Base-by-base conservation (phyloP, 805 yeast genomes). In the Starmerella vaccinii region DNA sequence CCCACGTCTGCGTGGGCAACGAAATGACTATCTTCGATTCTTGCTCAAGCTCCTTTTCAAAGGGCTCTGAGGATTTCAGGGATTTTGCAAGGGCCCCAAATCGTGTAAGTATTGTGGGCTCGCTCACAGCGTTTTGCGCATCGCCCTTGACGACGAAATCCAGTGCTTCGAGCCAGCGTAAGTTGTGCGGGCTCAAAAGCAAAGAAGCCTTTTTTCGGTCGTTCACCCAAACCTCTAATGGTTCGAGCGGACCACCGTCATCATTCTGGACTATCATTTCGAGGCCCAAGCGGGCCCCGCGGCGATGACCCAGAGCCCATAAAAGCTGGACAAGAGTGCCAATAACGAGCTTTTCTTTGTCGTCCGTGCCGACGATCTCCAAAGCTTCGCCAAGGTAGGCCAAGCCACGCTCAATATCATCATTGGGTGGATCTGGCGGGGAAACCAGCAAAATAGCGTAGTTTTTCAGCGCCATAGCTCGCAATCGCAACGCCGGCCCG, bases 391-490 rank as follows among this genome's bases (percentile, higher is more conserved):
- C 42, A 3, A 54, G 37, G 26, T 7, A 53, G 13, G 16, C 38
- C 18, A 53, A 45, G 4, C 57, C 57, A 22, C 40, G 46, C n/a
- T 47, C 47, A 1, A 47, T 45, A 9, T 12, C 29, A 15, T 42
- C 51, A 0, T 15, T 22, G 3, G 47, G 33, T 16, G 51, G 53
- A 18, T 60, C 60, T 6, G 57, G 47, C 12, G 65, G 56, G 10
- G 74, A 57, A 24, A 84, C 73, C 53, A 79, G 75, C 29, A 86
- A 72, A 58, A 86, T 73, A 0, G 95, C 96, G 51, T 95, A 69
- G 62, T 90, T 92, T 57, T 96, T 75, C 62, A 80, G 79, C 1
- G 83, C 82, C 57, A 92, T 69, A 61, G 84, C 88, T 47, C 95
- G 74, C 30, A 92, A 70, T 10, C 80, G 75, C 57, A 82, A 80